Conservation (phyloP, 1,284 basidiomycete species). For the Ustilago hordei region DNA sequence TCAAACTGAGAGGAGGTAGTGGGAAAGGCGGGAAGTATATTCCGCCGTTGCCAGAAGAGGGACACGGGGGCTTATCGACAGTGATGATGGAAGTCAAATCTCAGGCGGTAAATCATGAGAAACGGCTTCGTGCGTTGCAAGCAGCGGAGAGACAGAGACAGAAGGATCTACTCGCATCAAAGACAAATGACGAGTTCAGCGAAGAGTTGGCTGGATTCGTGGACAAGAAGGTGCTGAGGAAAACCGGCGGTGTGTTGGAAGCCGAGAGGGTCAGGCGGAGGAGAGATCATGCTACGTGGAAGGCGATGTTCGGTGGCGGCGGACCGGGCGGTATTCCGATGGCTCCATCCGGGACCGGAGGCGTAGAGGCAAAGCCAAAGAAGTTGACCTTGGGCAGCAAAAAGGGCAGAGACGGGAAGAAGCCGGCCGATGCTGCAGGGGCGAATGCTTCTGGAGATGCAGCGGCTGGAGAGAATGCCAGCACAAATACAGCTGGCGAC, state of each 20-base stretch:
- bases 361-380: constrained; percentile 37
- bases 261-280: constrained; percentile 64
- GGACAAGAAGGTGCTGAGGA: constrained; percentile 64
- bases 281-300: constrained; percentile 64
- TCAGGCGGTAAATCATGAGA: constrained; percentile 67
- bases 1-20: constrained; percentile 60
- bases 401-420: constrained; percentile 14
- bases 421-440: constrained; percentile 1
- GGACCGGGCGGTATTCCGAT: constrained; percentile 47
- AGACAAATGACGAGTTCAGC: constrained; percentile 64
- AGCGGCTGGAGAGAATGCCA: constrained; percentile 2
- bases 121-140: constrained; percentile 65
- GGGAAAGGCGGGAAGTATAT: constrained; percentile 56
- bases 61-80: constrained; percentile 65
- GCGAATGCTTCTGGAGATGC: not conserved
- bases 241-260: constrained; percentile 65
- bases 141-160: constrained; percentile 64
- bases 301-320: constrained; percentile 64
- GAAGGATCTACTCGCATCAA: constrained; percentile 53
- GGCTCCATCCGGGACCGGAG: constrained; percentile 23
- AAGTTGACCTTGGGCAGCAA: constrained; percentile 47
- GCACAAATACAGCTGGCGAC: constrained; percentile 12
- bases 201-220: constrained; percentile 68
- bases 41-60: constrained; percentile 65
- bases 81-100: constrained; percentile 69